Conservation (phyloP, 768 basidiomycete genomes). For the Lentinula raphanica region DNA sequence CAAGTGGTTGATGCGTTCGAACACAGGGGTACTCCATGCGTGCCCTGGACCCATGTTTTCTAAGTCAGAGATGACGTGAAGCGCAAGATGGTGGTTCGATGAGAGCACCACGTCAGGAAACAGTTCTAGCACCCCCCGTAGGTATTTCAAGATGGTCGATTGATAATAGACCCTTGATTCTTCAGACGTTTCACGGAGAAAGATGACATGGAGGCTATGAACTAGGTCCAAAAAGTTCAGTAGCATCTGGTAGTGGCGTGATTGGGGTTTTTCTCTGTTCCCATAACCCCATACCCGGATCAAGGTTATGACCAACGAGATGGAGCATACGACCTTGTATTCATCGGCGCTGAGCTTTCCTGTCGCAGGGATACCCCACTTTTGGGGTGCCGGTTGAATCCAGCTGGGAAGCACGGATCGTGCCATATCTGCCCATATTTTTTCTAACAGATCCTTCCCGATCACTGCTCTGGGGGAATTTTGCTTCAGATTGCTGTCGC, state of each 20-base stretch:
- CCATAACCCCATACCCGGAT: constrained; percentile 26
- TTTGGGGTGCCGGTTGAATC: constrained; percentile 15
- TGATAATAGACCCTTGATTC: constrained; percentile 18
- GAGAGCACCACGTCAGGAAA: constrained; percentile 15
- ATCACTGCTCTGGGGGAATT: constrained; percentile 1
- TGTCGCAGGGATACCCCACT: constrained; percentile 17
- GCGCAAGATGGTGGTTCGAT: constrained; percentile 19
- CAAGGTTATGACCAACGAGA: constrained; percentile 29
- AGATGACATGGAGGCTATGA: constrained; percentile 17
- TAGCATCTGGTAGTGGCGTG: constrained; percentile 16
- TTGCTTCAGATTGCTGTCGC: background rate
- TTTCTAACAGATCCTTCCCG: constrained; percentile 10
- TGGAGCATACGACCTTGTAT: constrained; percentile 25
- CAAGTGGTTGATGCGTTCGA: constrained; percentile 23
- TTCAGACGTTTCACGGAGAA: constrained; percentile 14
- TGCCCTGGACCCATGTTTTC: constrained; percentile 21
- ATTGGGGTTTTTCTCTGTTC: constrained; percentile 2
- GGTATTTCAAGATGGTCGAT: constrained; percentile 16
- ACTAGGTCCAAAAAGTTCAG: constrained; percentile 26
- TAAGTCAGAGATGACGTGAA: constrained; percentile 18
- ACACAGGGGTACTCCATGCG: constrained; percentile 21
- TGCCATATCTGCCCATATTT: constrained; percentile 15
- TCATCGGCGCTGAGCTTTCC: constrained; percentile 31
- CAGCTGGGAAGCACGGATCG: constrained; percentile 20
- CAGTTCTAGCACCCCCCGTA: constrained; percentile 7